Evolutionary conservation across 2,329 filamentous ascomycete genomes (phyloP).

Genomic region (Sporothrix humicola): DNA sequence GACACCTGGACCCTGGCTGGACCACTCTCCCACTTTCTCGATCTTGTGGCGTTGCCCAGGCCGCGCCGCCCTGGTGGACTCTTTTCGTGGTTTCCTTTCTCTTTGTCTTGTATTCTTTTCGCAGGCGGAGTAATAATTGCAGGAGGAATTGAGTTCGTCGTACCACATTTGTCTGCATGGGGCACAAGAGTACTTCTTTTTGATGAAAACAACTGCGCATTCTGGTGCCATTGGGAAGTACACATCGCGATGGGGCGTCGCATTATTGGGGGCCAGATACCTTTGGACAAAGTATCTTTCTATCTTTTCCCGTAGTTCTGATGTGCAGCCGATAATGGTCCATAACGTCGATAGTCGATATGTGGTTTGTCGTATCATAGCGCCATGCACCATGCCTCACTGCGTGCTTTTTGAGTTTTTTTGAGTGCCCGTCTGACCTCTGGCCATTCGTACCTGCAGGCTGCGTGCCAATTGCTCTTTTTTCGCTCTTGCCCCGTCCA

Average conservation of each 20-base stretch:
- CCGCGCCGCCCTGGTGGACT: constrained; percentile 7
- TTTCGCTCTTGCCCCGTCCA: constrained; percentile 9
- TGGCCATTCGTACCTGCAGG: constrained; percentile 8
- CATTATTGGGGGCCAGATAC: neutral
- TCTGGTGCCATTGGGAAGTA: neutral
- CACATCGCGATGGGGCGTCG: neutral
- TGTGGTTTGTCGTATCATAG: constrained; percentile 11
- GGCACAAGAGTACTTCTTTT: constrained; percentile 14
- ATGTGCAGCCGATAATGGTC: neutral
- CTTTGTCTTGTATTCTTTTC: neutral
- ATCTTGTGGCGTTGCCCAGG: constrained; percentile 9
- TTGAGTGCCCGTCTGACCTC: neutral
- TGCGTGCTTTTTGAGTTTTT: constrained; percentile 11
- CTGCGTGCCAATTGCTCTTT: constrained; percentile 15
- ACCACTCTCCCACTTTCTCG: neutral
- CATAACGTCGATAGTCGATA: neutral
- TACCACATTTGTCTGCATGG: neutral
- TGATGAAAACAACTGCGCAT: neutral
- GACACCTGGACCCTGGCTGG: constrained; percentile 11
- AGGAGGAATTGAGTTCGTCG: neutral
- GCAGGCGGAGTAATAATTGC: neutral
- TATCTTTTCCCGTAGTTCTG: neutral
- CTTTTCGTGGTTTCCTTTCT: too few species aligned
- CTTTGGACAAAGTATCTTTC: neutral
- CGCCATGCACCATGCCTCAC: constrained; percentile 14